A percentile compares a stretch with the other conserved stretches of the same genome.
These are phyloP conservation scores for Lactarius trivialis DNA, from an alignment of 768 basidiomycete genomes.

Conservation along the genomic window DNA sequence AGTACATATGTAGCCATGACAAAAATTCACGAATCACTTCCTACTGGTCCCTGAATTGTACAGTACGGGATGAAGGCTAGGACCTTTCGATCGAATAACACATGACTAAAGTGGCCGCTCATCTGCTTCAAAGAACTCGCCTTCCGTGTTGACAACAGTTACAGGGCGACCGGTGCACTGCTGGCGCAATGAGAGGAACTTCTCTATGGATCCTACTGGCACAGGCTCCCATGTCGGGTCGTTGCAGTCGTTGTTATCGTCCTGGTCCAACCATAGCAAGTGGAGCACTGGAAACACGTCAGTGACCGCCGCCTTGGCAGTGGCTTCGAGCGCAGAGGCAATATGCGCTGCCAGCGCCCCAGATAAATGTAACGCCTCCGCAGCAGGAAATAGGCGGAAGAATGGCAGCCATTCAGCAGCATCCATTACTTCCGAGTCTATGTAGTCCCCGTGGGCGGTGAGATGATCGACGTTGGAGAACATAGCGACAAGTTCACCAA, in stretches of 20 bases:
- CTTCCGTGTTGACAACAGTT: neutral
- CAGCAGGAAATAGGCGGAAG: neutral
- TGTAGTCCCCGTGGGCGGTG: neutral
- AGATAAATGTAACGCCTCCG: neutral
- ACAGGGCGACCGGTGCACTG: neutral
- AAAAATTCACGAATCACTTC: too few species aligned
- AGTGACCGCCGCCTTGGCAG: neutral
- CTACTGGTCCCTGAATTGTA: too few species aligned
- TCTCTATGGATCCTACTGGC: neutral
- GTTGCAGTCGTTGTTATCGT: neutral
- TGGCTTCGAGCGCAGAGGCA: neutral
- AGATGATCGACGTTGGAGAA: neutral
- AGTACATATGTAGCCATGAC: too few species aligned
- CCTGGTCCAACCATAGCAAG: neutral
- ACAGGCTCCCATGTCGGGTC: too few species aligned
- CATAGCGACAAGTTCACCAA: too few species aligned
- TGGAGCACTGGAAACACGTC: neutral
- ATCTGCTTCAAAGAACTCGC: too few species aligned
- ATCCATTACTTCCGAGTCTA: too few species aligned
- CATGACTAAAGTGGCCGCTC: too few species aligned
- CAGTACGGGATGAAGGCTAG: too few species aligned
- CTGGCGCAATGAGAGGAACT: neutral
- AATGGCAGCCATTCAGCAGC: neutral
- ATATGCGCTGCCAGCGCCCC: neutral
- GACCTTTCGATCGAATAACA: too few species aligned